phyloP scores from a whole-genome alignment of 306 rosid species.

The Hippophae tibetana region DNA sequence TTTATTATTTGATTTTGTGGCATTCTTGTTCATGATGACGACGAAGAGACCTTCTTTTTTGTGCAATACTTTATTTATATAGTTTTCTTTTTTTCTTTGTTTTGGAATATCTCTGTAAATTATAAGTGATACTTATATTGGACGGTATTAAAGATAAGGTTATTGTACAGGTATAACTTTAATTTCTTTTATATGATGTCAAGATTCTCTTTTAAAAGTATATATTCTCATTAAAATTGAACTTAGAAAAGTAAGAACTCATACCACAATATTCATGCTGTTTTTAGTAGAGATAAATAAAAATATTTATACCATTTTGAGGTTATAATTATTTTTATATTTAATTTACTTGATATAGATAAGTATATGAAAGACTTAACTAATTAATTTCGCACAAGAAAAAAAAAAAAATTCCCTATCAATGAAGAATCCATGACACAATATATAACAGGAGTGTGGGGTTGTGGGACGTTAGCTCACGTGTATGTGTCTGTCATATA shows the following conservation, averaged over 20 bases:
- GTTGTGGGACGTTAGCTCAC: constrained; percentile 71
- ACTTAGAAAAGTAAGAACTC: too few species aligned
- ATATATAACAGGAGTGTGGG: constrained; percentile 3
- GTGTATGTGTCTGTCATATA: constrained; percentile 61
- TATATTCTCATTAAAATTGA: too few species aligned
- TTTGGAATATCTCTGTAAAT: background rate
- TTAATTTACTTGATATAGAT: too few species aligned
- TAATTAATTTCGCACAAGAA: too few species aligned
- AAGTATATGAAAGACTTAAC: too few species aligned
- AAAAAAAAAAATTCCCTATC: constrained; percentile 20
- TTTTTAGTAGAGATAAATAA: too few species aligned
- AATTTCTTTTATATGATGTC: background rate
- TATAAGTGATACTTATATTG: background rate
- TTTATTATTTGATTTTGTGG: background rate
- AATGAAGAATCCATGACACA: constrained; percentile 29
- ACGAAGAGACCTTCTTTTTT: background rate
- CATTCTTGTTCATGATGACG: background rate
- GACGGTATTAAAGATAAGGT: background rate
- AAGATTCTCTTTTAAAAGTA: too few species aligned
- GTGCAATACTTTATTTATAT: too few species aligned
- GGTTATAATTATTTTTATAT: too few species aligned
- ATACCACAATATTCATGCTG: too few species aligned
- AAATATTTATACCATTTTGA: too few species aligned
- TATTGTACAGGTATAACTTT: background rate
- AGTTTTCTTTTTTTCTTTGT: background rate